phyloP scores from a whole-genome alignment of 1,284 basidiomycete genomes.

The Ustilago xerochloae region DNA sequence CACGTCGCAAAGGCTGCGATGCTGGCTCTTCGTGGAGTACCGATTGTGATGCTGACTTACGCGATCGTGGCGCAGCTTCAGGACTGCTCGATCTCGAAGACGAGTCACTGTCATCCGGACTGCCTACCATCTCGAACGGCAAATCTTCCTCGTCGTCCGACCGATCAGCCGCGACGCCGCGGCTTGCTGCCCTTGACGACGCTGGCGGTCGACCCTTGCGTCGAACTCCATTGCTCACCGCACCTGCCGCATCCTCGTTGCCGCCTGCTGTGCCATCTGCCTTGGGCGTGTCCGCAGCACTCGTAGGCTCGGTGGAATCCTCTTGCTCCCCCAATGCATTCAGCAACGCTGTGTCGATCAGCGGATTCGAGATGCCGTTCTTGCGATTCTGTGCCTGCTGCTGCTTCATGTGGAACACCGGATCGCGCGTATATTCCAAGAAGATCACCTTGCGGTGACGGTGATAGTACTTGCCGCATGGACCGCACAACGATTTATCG shows the following conservation, averaged over 20 bases:
- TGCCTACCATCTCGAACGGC: conserved; percentile 62
- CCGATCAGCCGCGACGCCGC: conserved; percentile 21
- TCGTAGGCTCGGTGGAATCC: conserved; percentile 45
- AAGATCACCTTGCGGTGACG: conserved; percentile 60
- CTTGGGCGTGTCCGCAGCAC: conserved; percentile 50
- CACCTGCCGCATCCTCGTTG: conserved; percentile 11
- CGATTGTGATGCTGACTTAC: conserved; percentile 36
- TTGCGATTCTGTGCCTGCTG: conserved; percentile 44
- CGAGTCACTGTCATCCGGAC: conserved; percentile 56
- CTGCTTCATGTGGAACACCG: conserved; percentile 54
- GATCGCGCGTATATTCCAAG: conserved; percentile 62
- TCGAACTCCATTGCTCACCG: conserved; percentile 15
- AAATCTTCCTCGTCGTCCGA: conserved; percentile 52
- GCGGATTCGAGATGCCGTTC: conserved; percentile 39
- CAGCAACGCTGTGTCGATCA: conserved; percentile 43
- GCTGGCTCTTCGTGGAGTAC: conserved; percentile 77
- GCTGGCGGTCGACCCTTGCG: conserved; percentile 23
- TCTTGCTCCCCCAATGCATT: conserved; percentile 39
- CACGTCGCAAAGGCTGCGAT: conserved; percentile 59
- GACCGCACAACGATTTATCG: conserved; percentile 88
- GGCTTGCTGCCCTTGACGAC: conserved; percentile 15
- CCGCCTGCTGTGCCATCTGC: conserved; percentile 14
- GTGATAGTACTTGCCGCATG: conserved; percentile 78
- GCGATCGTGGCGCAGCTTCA: conserved; percentile 32
- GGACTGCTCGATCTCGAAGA: conserved; percentile 45